Evolutionary conservation across 768 basidiomycete species (phyloP).

Genomic region (Coprinopsis marcescibilis): DNA sequence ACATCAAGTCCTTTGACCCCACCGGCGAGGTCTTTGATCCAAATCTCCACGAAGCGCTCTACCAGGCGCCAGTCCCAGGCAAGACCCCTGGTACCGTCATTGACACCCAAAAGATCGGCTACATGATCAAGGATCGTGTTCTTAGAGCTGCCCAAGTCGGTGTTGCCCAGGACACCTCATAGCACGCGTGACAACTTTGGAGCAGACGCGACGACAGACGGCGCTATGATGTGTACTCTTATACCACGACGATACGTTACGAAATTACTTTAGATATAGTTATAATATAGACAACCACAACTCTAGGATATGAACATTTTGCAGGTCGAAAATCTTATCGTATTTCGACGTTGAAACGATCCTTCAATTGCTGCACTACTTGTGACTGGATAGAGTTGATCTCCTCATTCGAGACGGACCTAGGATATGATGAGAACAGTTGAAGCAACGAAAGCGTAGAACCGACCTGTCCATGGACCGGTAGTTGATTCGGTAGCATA

Average conservation of each 20-base stretch:
- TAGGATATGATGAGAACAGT: too few species aligned
- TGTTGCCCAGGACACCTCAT: constrained; percentile 70
- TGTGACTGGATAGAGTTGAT: constrained; percentile 72
- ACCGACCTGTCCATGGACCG: constrained; percentile 96
- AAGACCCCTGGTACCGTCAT: constrained; percentile 87
- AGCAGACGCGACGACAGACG: too few species aligned
- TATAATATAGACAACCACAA: constrained; percentile 21
- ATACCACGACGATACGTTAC: constrained; percentile 13
- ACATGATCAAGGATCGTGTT: constrained; percentile 90
- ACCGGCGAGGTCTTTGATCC: constrained; percentile 93
- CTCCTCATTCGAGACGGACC: constrained; percentile 89
- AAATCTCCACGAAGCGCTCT: constrained; percentile 91
- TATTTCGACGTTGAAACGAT: constrained; percentile 79
- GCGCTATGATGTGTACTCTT: constrained; percentile 3
- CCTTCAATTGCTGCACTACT: constrained; percentile 49
- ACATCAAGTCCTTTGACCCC: constrained; percentile 88
- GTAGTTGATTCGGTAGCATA: constrained; percentile 91
- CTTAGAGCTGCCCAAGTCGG: constrained; percentile 96
- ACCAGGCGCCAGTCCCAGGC: constrained; percentile 86
- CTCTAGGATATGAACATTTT: constrained; percentile 29
- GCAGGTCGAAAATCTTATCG: constrained; percentile 46
- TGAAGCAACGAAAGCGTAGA: too few species aligned
- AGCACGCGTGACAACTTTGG: too few species aligned
- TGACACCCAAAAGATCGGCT: constrained; percentile 87
- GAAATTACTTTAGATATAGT: constrained; percentile 7